Base-by-base conservation (phyloP, 257 asterid species). In the Cynanchum wilfordii region DNA sequence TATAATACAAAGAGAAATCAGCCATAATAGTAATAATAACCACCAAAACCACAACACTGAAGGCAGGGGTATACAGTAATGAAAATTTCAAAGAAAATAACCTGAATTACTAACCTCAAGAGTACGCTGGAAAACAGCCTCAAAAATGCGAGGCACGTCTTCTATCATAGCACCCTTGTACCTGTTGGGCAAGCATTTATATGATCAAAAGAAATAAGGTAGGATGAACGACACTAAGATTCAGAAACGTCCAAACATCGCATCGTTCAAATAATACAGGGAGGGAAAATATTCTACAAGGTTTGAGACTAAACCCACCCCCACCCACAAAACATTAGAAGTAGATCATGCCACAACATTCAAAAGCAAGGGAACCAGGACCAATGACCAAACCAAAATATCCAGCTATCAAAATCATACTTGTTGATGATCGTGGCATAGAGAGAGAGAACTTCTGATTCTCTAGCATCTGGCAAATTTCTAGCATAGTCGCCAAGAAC, bases 401-500 rank as follows among this genome's bases (percentile, higher is more conserved):
- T 58, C 0, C 9, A 15, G 49, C 0, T 16, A 42, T 42, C 2
- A 9, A 70, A n/a, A 27, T 68, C 89, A 68, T 88, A 95, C 99
- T 95, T 95, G 86, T 95, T 95, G 76, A 95, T 90, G 47, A 95
- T 95, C 25, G 99, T 95, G 69, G 99, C 99, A 72, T 90, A 95
- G 27, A 95, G 97, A 65, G 99, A 92, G 30, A 95, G 92, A 76
- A 95, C 99, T 95, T 95, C 99, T 0, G 99, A 95, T 79, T 95
- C 99, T 80, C 98, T 90, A 44, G 99, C 99, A 90, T 95, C 99
- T 72, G 99, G 98, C 74, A 95, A 76, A 80, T 95, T 95, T 71
- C 99, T 86, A 29, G 98, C 96, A 73, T 95, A 95, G 80, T 95
- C 99, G 68, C 94, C 96, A 49, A 95, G 97, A 75, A 95, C 94